These are phyloP conservation scores for Galerina marginata DNA, from an alignment of 768 basidiomycete species.

Conservation along the genomic window DNA sequence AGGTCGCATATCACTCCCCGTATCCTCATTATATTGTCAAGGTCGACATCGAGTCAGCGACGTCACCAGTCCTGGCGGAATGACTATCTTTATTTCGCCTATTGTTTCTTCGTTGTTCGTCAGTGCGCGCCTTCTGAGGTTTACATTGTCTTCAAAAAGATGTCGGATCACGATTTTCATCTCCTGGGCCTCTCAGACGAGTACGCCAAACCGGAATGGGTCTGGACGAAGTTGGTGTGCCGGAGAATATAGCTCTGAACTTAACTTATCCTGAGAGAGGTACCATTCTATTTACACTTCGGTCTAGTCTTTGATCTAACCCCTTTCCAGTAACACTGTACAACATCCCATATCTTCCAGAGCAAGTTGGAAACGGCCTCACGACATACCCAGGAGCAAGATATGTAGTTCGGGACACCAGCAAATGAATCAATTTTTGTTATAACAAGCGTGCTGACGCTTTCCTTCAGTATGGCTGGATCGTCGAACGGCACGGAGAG, in stretches of 20 bases:
- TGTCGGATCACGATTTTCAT: too few species aligned
- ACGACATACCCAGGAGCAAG: constrained; percentile 94
- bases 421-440: constrained; percentile 91
- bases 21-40: too few species aligned
- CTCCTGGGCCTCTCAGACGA: constrained; percentile 92
- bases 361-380: constrained; percentile 93
- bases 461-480: constrained; percentile 97
- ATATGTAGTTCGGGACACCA: constrained; percentile 96
- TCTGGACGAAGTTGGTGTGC: constrained; percentile 98
- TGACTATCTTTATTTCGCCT: constrained; percentile 58
- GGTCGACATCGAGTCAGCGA: too few species aligned
- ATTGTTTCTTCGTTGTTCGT: too few species aligned
- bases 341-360: constrained; percentile 93
- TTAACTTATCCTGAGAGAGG: constrained; percentile 49
- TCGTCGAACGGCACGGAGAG: constrained; percentile 99
- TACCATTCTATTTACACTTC: constrained; percentile 29
- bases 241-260: constrained; percentile 94
- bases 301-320: background rate
- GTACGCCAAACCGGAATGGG: constrained; percentile 98
- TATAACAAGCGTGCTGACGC: constrained; percentile 54
- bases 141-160: too few species aligned
- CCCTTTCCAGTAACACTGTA: constrained; percentile 84
- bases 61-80: constrained; percentile 71
- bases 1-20: too few species aligned
- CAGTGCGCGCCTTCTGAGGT: too few species aligned